Base-by-base conservation (phyloP, 2,329 filamentous ascomycete genomes). In the Alternaria brassicae region DNA sequence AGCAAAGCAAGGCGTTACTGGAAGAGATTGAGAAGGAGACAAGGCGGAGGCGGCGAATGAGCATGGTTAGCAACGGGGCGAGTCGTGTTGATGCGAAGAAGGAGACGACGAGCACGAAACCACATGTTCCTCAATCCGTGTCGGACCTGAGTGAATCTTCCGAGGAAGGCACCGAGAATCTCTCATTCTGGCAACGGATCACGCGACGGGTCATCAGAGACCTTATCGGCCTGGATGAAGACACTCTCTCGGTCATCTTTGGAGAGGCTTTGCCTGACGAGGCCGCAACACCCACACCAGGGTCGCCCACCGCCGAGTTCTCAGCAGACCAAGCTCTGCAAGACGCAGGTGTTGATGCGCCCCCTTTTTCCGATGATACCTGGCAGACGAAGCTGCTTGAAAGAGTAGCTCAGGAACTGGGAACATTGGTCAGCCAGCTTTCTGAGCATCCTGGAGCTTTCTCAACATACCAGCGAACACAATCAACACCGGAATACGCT, bases 21-120 rank as follows among this genome's bases (percentile, higher is more conserved):
- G 91, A 96, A 56, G 92, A 97, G 78, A 93, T 98, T 47, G 91
- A 96, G 77, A 89, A 87, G 62, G 92, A 97, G 78, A 96, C 93
- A 4, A 84, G 87, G 55, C 71, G 82, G 44, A 84, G 90, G 58
- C 86, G 90, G 58, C 84, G 89, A 30, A 85, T 87, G 75, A 89
- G 87, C 7, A 81, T 87, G 67, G 81, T 81, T 42, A 87, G 85
- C 60, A 75, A 77, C 60, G 74, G 69, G 39, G 74, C 75, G 56
- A 75, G 75, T 63, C 71, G 69, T 4, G 50, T 65, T 42, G 73
- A 60, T 52, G 27, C 61, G 66, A 45, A 28, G 23, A 62, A 62
- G 15, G 65, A 68, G 4, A 34, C 58, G 1, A 56, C 48, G 3
- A 62, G 45, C 32, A 53, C 66, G 5, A 28, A 55, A 17, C 51